A percentile compares a stretch with the other conserved stretches of the same genome.
phyloP scores from a whole-genome alignment of 2,329 filamentous ascomycete species.

The Ceratocystis diversiconidia region DNA sequence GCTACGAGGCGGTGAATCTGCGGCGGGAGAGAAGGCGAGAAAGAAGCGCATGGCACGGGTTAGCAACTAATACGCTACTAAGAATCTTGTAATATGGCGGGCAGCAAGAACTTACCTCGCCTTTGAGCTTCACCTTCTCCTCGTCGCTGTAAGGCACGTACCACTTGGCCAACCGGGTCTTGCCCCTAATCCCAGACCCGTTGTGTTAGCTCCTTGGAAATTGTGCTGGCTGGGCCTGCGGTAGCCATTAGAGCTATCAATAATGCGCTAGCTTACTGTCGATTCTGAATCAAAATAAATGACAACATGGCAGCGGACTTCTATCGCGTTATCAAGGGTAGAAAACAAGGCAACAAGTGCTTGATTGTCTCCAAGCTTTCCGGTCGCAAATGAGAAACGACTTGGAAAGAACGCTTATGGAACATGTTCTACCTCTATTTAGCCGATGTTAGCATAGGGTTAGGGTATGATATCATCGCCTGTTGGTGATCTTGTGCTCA shows the following conservation, averaged over 20 bases:
- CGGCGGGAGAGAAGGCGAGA: not conserved
- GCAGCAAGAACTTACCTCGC: slow-evolving; percentile 50
- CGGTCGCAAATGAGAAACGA: not conserved
- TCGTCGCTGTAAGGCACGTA: slow-evolving; percentile 97
- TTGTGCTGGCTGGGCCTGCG: not conserved
- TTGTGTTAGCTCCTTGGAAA: slow-evolving; percentile 1
- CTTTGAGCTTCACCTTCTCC: slow-evolving; percentile 97
- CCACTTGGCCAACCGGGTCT: slow-evolving; percentile 97
- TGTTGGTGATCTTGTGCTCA: not conserved
- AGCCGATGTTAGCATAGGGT: not conserved
- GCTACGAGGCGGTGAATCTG: slow-evolving; percentile 94
- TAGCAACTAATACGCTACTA: not conserved
- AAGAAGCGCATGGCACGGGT: not conserved
- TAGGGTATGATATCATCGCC: slow-evolving; percentile 2
- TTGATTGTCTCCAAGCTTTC: not conserved
- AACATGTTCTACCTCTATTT: not conserved
- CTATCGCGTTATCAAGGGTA: not conserved
- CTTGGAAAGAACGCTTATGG: not conserved
- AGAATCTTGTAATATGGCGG: not conserved
- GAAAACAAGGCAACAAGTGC: not conserved
- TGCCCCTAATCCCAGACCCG: slow-evolving; percentile 51
- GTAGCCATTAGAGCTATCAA: not conserved
- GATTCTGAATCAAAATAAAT: slow-evolving; percentile 73
- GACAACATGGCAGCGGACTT: slow-evolving; percentile 41
- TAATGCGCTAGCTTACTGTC: slow-evolving; percentile 41